Base-by-base conservation (phyloP, 2,329 filamentous ascomycete genomes). In the Colletotrichum salicis region DNA sequence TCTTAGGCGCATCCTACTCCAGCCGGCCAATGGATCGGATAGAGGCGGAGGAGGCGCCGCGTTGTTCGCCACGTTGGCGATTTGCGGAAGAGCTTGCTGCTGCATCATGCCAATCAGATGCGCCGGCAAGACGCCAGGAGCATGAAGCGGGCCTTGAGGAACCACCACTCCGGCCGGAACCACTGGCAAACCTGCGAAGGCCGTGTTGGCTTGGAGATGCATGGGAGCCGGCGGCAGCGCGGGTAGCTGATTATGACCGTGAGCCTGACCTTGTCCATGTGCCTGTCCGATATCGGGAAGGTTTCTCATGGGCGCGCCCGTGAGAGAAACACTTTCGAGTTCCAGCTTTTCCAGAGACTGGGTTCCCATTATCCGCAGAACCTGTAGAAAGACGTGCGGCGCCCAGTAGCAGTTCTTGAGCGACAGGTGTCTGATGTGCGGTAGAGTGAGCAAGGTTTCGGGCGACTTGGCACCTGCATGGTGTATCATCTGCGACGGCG, bases 321-420 rank as follows among this genome's bases (percentile, higher is more conserved):
- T 90, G 51, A 93, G 80, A 7, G 92, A 94, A 0, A 93, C 89
- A 0, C 90, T 91, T 74, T 92, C 86, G 2, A 94, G 81, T 10
- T 86, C 85, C 19, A 94, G 78, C 24, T 84, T 86, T 72, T 87
- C 83, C 13, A 93, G 79, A 2, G 79, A 83, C 8, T 80, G 77
- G 5, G 81, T 77, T 24, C 85, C 83, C 78, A 91, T 87, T 5
- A 79, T 78, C 2, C 81, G 80, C 70, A 91, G 80, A 63, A 91
- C 84, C 12, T 84, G 81, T 37, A 86, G 76, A 37, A 93, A 83
- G 1, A 90, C 83, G 52, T 86, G 82, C 0, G 92, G 91, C 3
- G 87, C 87, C 13, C 90, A 82, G 91, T 91, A 94, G 80, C 91
- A 93, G 75, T 94, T 94, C 75, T 89, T 89, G 10, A 94, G 81